phyloP scores from a whole-genome alignment of 345 rosid species.

The Odontarrhena argentea region DNA sequence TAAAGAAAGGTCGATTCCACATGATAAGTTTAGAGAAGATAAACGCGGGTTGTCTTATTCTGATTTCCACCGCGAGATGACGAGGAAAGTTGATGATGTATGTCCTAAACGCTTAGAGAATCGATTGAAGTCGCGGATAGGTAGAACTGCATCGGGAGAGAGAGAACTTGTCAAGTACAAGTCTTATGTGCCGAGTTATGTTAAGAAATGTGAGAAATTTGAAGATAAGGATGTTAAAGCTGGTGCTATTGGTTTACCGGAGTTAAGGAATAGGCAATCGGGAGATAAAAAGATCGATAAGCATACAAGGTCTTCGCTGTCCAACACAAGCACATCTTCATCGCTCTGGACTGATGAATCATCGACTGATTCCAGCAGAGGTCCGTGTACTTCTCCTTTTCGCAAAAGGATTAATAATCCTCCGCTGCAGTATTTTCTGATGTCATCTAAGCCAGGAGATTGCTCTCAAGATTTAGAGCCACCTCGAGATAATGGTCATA shows the following conservation, averaged over 20 bases:
- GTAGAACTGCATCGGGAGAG: conserved; percentile 40
- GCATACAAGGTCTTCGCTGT: conserved; percentile 38
- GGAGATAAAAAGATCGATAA: conserved; percentile 39
- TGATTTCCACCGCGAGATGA: conserved; percentile 54
- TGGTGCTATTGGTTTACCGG: conserved; percentile 72
- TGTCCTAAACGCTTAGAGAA: conserved; percentile 46
- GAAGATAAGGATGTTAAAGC: conserved; percentile 59
- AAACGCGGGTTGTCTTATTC: conserved; percentile 49
- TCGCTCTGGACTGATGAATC: conserved; percentile 46
- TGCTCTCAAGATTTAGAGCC: conserved; percentile 38
- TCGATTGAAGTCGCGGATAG: conserved; percentile 37
- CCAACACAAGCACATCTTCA: conserved; percentile 39
- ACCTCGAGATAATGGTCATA: conserved; percentile 39
- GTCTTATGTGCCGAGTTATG: conserved; percentile 77
- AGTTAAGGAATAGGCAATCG: conserved; percentile 47
- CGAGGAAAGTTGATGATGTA: conserved; percentile 44
- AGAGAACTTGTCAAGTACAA: conserved; percentile 60
- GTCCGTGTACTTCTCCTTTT: conserved; percentile 56
- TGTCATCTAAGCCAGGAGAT: conserved; percentile 50
- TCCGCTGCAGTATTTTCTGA: conserved; percentile 57
- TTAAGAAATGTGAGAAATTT: conserved; percentile 54
- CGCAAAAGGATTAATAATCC: conserved; percentile 47
- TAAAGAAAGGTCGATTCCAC: conserved; percentile 41
- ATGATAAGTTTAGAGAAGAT: conserved; percentile 48
- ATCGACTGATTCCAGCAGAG: conserved; percentile 41